Base-by-base conservation (phyloP, 495 filamentous ascomycete genomes). In the Pyronema domesticum region DNA sequence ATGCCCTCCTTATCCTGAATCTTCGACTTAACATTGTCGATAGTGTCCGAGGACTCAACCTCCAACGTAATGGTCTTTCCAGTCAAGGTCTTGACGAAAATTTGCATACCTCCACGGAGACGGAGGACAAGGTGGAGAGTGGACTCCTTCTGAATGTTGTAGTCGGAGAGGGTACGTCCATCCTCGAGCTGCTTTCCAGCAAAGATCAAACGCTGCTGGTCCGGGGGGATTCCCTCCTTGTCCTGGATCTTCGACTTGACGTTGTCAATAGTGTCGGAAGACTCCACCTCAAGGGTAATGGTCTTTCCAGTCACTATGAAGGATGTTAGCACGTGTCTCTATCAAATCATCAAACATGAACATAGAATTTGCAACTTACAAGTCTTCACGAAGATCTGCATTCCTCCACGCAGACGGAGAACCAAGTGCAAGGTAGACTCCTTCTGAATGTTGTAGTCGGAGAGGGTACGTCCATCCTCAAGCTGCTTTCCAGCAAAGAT, bases 251-350 rank as follows among this genome's bases (percentile, higher is more conserved):
- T 64, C 74, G 85, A 84, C 80, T 98, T 98, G 76, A 98, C 91
- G 85, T 95, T 96, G 80, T 96, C 93, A 73, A 99, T 96, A 68
- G 89, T 96, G 74, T 99, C 93, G 66, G 80, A 86, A 57, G 89
- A 95, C 83, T 96, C 91, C 73, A 96, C 93, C 88, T 99, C 91
- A 67, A 99, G 93, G 85, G 91, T 99, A 82, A 96, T 96, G 69
- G 91, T 99, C 82, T 96, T 99, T 69, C 91, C 91, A 83, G 93
- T 96, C 59, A 98, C 88, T 86, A 81, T 68, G 83, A 81, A 45
- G 91, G 96, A 79, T 96, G 95, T 85, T 42, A 42, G 15, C 39
- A 71, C 96, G 10, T 13, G 11, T 47, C n/a, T 2, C 3, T 14
- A 18, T 18, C 45, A 47, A 18, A 23, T 17, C 19, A 47, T 17